Evolutionary conservation across 352 stramenopile species (phyloP).

Genomic region (Pythium coloratum): DNA sequence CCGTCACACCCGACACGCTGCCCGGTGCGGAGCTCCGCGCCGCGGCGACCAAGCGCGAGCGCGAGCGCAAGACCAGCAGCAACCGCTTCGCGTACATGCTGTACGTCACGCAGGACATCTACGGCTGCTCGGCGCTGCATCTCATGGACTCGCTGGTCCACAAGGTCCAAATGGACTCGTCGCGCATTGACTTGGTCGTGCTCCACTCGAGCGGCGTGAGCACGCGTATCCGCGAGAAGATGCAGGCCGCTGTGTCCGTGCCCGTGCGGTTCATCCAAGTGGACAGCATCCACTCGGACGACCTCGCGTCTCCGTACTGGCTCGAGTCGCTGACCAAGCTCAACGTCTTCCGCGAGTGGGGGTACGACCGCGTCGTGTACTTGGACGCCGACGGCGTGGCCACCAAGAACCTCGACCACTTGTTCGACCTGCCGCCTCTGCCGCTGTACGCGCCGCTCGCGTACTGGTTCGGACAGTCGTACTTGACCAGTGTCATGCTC

Average conservation of each 20-base stretch:
- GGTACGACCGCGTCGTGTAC: conserved; percentile 37
- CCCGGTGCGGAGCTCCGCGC: too few relatives aligned
- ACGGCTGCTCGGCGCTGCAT: conserved; percentile 30
- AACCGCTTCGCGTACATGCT: conserved; percentile 31
- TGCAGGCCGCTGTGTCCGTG: conserved; percentile 8
- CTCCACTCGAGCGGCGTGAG: conserved; percentile 22
- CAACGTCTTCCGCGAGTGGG: conserved; percentile 34
- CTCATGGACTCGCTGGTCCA: conserved; percentile 24
- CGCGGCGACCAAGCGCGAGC: too few relatives aligned
- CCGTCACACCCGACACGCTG: too few relatives aligned
- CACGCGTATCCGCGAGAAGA: not conserved
- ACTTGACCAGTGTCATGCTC: not conserved
- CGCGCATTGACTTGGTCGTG: conserved; percentile 31
- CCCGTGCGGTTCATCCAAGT: conserved; percentile 23
- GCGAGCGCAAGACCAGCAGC: too few relatives aligned
- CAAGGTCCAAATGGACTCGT: conserved; percentile 18
- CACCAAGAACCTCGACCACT: not conserved
- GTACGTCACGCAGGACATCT: conserved; percentile 31
- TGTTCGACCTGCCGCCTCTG: not conserved
- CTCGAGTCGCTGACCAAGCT: conserved; percentile 35
- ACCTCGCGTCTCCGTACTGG: conserved; percentile 15
- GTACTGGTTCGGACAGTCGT: not conserved
- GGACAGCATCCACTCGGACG: conserved; percentile 15
- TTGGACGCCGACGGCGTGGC: conserved; percentile 29
- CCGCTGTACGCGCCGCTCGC: not conserved